Percentiles rank a stretch among this genome's conserved stretches.
Conservation (phyloP, 1,284 basidiomycete genomes). For the Malassezia cuniculi region DNA sequence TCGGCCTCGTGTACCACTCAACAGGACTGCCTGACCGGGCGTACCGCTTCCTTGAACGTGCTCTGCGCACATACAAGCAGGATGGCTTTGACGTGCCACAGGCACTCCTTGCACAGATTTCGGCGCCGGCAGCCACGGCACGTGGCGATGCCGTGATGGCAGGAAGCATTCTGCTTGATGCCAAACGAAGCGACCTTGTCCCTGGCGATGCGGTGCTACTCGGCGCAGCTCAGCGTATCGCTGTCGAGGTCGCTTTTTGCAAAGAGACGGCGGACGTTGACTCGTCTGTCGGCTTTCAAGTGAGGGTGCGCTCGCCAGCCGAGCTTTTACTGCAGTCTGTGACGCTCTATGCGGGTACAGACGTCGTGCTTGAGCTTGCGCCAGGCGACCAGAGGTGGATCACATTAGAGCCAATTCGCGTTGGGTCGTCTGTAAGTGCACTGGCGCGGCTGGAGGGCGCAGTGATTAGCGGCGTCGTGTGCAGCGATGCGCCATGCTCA, state of each 20-base stretch:
- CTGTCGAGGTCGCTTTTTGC: constrained; percentile 9
- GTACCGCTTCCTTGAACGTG: constrained; percentile 30
- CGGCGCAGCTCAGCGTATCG: no score
- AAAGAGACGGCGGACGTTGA: constrained; percentile 1
- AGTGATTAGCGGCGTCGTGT: no score
- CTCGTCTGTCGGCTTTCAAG: constrained; percentile 4
- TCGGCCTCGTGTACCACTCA: constrained; percentile 23
- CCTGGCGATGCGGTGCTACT: constrained; percentile 4
- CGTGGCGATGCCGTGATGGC: constrained; percentile 11
- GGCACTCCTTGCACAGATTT: constrained; percentile 9
- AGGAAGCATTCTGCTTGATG: constrained; percentile 11
- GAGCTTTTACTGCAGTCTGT: no score
- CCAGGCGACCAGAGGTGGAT: no score
- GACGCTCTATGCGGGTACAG: no score
- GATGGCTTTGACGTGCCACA: constrained; percentile 15
- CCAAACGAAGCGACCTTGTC: constrained; percentile 3
- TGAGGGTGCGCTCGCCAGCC: no score
- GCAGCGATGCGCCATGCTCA: no score
- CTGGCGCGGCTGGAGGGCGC: no score
- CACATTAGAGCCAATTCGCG: no score
- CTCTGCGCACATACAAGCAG: constrained; percentile 20
- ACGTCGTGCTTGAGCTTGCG: no score
- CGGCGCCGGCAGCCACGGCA: constrained; percentile 15
- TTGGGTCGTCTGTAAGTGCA: no score
- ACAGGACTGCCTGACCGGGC: constrained; percentile 21